phyloP scores from a whole-genome alignment of 139 green algal species.

The Chlamydomonas eustigma region DNA sequence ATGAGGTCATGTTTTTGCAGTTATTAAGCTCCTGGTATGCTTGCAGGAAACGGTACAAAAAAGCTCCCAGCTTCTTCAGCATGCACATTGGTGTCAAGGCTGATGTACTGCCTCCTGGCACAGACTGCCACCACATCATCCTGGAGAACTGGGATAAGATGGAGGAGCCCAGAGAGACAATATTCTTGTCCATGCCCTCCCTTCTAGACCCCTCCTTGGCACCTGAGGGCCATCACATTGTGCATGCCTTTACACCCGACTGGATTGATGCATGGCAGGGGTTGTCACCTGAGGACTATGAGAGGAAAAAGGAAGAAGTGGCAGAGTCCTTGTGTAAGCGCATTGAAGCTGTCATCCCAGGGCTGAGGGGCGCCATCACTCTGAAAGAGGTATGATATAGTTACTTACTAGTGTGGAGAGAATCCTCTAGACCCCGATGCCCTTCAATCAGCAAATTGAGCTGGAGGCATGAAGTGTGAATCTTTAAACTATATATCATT shows the following conservation, averaged over 20 bases:
- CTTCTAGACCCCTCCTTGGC: constrained; percentile 85
- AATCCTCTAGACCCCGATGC: no score
- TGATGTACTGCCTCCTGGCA: constrained; percentile 56
- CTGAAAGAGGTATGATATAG: constrained; percentile 69
- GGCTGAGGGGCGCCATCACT: constrained; percentile 57
- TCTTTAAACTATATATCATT: no score
- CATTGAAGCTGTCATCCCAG: constrained; percentile 81
- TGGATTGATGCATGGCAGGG: constrained; percentile 10
- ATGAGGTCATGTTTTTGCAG: no score
- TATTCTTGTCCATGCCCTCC: constrained; percentile 94
- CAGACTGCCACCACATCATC: constrained; percentile 90
- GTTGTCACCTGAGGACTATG: constrained; percentile 36
- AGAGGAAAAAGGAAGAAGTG: constrained; percentile 66
- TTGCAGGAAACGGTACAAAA: constrained; percentile 78
- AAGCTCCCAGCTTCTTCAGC: constrained; percentile 88
- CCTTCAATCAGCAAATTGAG: no score
- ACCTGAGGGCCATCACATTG: constrained; percentile 69
- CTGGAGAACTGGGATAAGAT: constrained; percentile 82
- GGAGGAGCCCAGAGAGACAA: constrained; percentile 55
- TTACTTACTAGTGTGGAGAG: no score
- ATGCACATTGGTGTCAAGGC: constrained; percentile 87
- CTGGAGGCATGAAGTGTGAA: no score
- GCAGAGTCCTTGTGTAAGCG: constrained; percentile 68
- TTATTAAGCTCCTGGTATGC: no score
- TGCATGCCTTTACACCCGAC: constrained; percentile 6